These are phyloP conservation scores for Fusarium verticillioides DNA, from an alignment of 2,329 filamentous ascomycete species.

Conservation along the genomic window DNA sequence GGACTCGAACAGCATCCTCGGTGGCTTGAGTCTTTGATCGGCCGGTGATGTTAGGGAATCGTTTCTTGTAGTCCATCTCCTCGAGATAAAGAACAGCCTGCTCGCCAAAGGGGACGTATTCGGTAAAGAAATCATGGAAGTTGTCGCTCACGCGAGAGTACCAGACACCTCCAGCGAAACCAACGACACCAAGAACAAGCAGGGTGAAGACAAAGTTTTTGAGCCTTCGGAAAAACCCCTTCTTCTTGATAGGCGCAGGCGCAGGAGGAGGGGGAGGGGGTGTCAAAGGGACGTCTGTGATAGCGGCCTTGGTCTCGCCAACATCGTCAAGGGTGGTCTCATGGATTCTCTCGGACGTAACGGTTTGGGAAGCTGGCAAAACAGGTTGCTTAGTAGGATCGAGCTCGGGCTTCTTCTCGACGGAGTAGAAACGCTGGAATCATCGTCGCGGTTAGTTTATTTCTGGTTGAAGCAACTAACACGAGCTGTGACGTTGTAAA, in stretches of 20 bases:
- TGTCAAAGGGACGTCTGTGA: conserved; percentile 51
- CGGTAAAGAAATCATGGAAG: conserved; percentile 99
- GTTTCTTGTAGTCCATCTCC: conserved; percentile 90
- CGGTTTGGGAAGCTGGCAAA: conserved; percentile 65
- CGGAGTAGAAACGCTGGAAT: conserved; percentile 66
- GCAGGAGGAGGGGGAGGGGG: conserved; percentile 46
- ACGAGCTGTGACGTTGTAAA: conserved; percentile 49
- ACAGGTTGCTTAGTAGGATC: conserved; percentile 61
- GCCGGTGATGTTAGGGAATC: conserved; percentile 70
- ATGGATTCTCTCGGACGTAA: conserved; percentile 59
- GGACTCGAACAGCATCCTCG: conserved; percentile 82
- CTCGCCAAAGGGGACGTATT: conserved; percentile 94
- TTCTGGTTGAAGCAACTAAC: conserved; percentile 3
- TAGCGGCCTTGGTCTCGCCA: conserved; percentile 52
- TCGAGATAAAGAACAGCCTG: conserved; percentile 95
- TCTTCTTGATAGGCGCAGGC: conserved; percentile 60
- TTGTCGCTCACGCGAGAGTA: conserved; percentile 95
- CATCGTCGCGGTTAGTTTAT: conserved; percentile 47
- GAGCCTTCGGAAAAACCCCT: conserved; percentile 77
- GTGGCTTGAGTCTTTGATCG: conserved; percentile 63
- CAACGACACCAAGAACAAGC: conserved; percentile 77
- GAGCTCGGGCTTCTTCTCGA: conserved; percentile 63
- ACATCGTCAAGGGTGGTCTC: conserved; percentile 53
- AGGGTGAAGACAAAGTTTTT: conserved; percentile 82
- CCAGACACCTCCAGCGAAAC: conserved; percentile 89